These are phyloP conservation scores for Fremontodendron californicum DNA, from an alignment of 345 rosid species.

Conservation along the genomic window DNA sequence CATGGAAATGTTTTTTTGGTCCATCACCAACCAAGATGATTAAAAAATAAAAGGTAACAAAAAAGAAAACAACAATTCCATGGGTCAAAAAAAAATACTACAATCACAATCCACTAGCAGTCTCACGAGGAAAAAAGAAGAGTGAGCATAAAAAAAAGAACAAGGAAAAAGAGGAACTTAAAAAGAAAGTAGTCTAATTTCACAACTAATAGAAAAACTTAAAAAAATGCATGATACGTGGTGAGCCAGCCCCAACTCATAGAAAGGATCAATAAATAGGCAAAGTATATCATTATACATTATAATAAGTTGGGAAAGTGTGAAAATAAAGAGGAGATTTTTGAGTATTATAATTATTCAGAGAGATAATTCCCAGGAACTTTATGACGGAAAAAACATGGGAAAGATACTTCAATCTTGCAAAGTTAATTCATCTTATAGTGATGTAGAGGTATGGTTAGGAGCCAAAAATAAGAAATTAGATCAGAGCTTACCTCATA, in stretches of 20 bases:
- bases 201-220: background rate
- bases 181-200: background rate
- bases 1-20: too few relatives aligned
- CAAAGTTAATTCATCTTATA: background rate
- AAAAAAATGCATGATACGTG: background rate
- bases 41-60: background rate
- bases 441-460: background rate
- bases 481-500: slow-evolving; percentile 54
- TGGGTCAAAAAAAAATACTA: background rate
- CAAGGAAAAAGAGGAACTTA: background rate
- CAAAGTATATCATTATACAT: background rate
- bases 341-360: background rate
- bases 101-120: background rate
- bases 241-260: background rate
- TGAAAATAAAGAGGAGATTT: background rate
- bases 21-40: background rate
- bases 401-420: background rate
- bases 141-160: background rate
- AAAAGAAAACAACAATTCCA: background rate
- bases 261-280: background rate
- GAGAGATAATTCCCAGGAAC: background rate
- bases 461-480: background rate
- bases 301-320: background rate
- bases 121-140: background rate
- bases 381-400: background rate